phyloP scores from a whole-genome alignment of 805 yeast species.

The Candida taoyuanica region DNA sequence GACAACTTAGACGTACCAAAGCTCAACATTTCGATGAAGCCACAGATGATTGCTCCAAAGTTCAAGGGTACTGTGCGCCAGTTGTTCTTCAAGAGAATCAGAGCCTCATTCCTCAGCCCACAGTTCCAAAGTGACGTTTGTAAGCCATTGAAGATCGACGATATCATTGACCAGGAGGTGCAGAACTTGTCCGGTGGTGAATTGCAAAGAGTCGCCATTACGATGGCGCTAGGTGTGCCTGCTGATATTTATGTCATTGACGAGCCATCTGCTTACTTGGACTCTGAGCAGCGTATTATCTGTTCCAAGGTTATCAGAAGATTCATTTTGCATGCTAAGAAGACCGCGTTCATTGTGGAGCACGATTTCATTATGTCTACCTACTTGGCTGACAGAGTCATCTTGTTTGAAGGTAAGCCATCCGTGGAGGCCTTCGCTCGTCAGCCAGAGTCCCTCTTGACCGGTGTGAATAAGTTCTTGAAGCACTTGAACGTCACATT shows the following conservation, averaged over 20 bases:
- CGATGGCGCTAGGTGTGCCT: conserved; percentile 85
- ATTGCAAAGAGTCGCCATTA: conserved; percentile 98
- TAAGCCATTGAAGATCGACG: conserved; percentile 91
- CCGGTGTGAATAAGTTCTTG: conserved; percentile 96
- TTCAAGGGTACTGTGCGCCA: conserved; percentile 99
- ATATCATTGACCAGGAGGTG: conserved; percentile 95
- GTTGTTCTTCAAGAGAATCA: conserved; percentile 92
- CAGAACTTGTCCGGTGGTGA: conserved; percentile 99
- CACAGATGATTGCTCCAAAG: conserved; percentile 98
- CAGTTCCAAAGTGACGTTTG: conserved; percentile 98
- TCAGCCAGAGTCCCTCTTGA: conserved; percentile 86
- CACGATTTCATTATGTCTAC: conserved; percentile 99
- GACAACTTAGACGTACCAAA: conserved; percentile 75
- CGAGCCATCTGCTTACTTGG: conserved; percentile 98
- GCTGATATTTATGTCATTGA: conserved; percentile 97
- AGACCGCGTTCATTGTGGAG: conserved; percentile 98
- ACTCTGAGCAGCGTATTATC: conserved; percentile 98
- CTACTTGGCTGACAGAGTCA: conserved; percentile 96
- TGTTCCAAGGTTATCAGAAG: conserved; percentile 98
- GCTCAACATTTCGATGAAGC: conserved; percentile 94
- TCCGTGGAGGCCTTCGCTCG: conserved; percentile 81
- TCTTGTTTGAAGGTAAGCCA: conserved; percentile 96
- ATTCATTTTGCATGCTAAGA: conserved; percentile 91
- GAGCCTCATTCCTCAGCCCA: conserved; percentile 89
- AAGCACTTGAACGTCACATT: conserved; percentile 96